Conservation (phyloP, 257 asterid genomes). For the Rehmannia glutinosa region DNA sequence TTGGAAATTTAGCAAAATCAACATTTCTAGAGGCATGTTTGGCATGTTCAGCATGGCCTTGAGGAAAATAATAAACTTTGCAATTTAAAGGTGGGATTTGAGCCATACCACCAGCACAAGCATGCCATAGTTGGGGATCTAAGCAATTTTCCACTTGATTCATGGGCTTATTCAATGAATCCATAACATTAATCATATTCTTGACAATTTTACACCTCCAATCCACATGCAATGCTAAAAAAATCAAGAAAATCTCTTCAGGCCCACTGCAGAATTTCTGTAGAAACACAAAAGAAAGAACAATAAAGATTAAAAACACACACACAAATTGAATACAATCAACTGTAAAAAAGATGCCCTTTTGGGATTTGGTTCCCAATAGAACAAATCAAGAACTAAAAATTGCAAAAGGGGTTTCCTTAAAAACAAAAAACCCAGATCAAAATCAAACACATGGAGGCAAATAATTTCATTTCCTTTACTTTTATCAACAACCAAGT, state of each 20-base stretch:
- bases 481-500: neutral
- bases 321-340: neutral
- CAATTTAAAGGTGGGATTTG: conserved; percentile 54
- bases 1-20: conserved; percentile 40
- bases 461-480: no score
- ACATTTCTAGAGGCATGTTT: conserved; percentile 45
- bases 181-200: conserved; percentile 49
- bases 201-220: neutral
- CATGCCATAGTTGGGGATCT: conserved; percentile 78
- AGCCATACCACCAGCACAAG: conserved; percentile 85
- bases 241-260: neutral
- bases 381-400: no score
- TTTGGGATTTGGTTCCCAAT: neutral
- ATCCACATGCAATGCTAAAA: neutral
- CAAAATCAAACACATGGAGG: neutral
- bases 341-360: neutral
- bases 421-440: neutral
- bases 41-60: conserved; percentile 39
- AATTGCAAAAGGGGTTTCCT: no score
- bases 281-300: neutral
- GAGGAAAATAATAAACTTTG: conserved; percentile 20
- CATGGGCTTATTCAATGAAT: conserved; percentile 34
- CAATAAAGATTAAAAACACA: no score
- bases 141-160: conserved; percentile 38
- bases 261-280: neutral